Evolutionary conservation across 2,329 filamentous ascomycete genomes (phyloP), one percentile per base, ranked within the genome.

Genomic region (Cercospora sesami): DNA sequence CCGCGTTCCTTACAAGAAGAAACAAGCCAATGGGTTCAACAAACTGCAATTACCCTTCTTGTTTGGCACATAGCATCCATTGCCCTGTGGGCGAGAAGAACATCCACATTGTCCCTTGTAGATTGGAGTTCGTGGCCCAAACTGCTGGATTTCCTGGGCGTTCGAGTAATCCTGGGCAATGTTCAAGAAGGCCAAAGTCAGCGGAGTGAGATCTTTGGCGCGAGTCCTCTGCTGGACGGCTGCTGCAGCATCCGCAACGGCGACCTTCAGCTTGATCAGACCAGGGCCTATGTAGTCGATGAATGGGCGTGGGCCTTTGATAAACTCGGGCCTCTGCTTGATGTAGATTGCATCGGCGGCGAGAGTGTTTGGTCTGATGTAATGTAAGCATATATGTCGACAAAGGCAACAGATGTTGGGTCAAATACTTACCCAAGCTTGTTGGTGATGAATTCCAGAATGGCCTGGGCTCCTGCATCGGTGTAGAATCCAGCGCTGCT

Each of bases 251-350:
- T 63, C 64, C 1, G 59, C 64, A 21, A 66, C 64, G 16, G 64
- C 64, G 12, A 62, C 42, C 30, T 55, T 66, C 45, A 66, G 28
- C 51, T 66, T 30, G 51, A 66, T 39, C 42, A 66, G 48, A 10
- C 64, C 64, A 31, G 64, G 64, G 48, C 39, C 55, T 30, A 66
- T 66, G 45, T 53, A 66, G 31, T 66, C 48, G 5, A 66, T 66
- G 23, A 66, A 66, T 6, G 48, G 48, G 9, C 48, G 48, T 0
- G 36, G 9, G 12, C 63, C 59, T 30, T 57, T 61, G 21, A 12
- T 45, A 23, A 63, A 66, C 4, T 36, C 59, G 36, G 30, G 5
- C n/a, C 64, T 39, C n/a, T 66, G 23, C 31, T 62, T 62, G 39
- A 42, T 26, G 42, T 62, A 62, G n/a, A 62, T 62, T n/a, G 10